Percentiles rank a stretch among this genome's conserved stretches.
Conservation (phyloP, 495 filamentous ascomycete species). For the Podospora bellae-mahoneyi region DNA sequence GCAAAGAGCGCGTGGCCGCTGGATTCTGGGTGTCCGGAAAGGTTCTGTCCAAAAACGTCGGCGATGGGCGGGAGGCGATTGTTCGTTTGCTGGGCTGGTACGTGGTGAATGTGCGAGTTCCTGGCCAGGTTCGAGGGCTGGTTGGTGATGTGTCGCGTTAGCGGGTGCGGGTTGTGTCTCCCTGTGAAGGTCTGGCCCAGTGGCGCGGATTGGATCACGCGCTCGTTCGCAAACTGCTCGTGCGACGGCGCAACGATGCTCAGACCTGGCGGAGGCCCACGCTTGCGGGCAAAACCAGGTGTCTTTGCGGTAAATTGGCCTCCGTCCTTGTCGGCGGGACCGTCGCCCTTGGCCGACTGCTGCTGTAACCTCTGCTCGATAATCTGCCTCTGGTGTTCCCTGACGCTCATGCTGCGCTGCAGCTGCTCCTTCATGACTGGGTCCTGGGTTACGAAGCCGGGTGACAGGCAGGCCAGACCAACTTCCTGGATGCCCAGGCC, state of each 20-base stretch:
- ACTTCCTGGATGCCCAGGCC: conserved; percentile 85
- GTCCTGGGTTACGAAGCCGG: conserved; percentile 92
- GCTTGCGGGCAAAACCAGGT: conserved; percentile 60
- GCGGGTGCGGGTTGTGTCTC: conserved; percentile 73
- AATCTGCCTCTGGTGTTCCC: conserved; percentile 90
- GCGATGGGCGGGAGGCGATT: conserved; percentile 92
- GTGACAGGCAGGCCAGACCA: conserved; percentile 89
- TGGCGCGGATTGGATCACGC: conserved; percentile 95
- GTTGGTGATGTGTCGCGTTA: conserved; percentile 79
- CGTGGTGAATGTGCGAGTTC: conserved; percentile 87
- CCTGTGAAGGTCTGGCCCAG: conserved; percentile 96
- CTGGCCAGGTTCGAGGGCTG: conserved; percentile 81
- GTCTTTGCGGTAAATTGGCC: conserved; percentile 60
- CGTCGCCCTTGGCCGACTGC: conserved; percentile 72
- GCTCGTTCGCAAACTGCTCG: conserved; percentile 89
- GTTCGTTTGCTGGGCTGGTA: conserved; percentile 81
- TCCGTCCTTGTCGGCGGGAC: conserved; percentile 56
- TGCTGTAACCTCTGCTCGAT: conserved; percentile 90
- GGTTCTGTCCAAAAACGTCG: conserved; percentile 84
- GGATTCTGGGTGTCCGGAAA: conserved; percentile 65
- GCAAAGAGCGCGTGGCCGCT: conserved; percentile 62
- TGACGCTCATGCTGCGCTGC: conserved; percentile 86
- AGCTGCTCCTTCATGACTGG: conserved; percentile 94
- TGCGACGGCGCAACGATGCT: conserved; percentile 97
- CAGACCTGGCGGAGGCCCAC: conserved; percentile 81